phyloP scores from a whole-genome alignment of 2,329 filamentous ascomycete species.

The Aspergillus tubingensis region DNA sequence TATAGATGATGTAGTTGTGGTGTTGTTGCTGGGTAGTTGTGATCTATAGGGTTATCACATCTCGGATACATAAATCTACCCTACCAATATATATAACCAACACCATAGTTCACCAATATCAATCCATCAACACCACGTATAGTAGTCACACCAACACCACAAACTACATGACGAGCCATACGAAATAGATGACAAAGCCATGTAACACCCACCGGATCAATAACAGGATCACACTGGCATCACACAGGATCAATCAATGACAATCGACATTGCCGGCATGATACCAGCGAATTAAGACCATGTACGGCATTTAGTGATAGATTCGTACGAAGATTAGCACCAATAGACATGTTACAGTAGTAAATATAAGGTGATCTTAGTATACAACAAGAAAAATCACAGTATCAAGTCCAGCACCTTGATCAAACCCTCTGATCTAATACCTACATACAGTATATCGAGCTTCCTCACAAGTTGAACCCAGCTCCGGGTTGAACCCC shows the following conservation, averaged over 20 bases:
- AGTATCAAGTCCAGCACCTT: neutral
- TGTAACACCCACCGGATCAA: too few species aligned
- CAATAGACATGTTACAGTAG: rapidly evolving
- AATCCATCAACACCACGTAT: too few species aligned
- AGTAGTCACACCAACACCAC: too few species aligned
- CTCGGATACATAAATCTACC: neutral
- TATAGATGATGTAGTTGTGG: too few species aligned
- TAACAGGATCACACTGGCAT: neutral
- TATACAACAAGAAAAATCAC: neutral
- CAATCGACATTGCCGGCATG: neutral
- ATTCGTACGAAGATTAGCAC: too few species aligned
- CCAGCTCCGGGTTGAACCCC: neutral
- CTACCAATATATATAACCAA: neutral
- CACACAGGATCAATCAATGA: neutral
- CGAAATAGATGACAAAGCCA: too few species aligned
- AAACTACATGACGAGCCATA: too few species aligned
- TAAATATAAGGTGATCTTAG: neutral
- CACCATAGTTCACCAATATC: neutral
- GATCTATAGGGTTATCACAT: neutral
- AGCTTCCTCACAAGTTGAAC: neutral
- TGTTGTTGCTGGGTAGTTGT: neutral
- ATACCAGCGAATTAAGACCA: neutral
- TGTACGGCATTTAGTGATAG: too few species aligned
- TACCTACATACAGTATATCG: neutral
- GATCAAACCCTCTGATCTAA: neutral